Base-by-base conservation (phyloP, 441 rosid species). In the Adansonia rubrostipa region DNA sequence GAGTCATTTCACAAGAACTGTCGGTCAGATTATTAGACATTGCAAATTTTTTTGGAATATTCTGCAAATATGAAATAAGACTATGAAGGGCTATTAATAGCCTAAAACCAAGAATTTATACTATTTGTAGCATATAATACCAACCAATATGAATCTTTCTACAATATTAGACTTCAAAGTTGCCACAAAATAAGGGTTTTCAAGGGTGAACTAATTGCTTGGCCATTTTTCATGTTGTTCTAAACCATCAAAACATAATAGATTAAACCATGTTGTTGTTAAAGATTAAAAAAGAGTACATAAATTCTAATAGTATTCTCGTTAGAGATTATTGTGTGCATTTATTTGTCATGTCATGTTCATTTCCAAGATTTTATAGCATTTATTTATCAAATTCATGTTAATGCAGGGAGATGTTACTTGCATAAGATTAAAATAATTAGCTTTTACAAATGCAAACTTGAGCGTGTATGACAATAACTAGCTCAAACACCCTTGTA, bases 21-120 rank as follows among this genome's bases (percentile, higher is more conserved):
- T 9, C 50, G 4, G 28, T 0, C 66, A 65, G 50, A 65, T n/a
- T 22, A 65, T 65, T 65, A 48, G 22, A 65, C 48, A 48, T 40
- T 17, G 70, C 70, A 40, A 65, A 40, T 40, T 36, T 65, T 65
- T 10, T 65, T n/a, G 50, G 70, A 65, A 65, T n/a, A 65, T n/a
- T 65, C 50, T 65, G 50, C 17, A 62, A 15, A 33, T 7, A 36
- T 7, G 70, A 65, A 40, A 65, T 13, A 14, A 1, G 40, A 64
- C 47, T 63, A 19, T 63, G 45, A 61, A 6, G 62, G 15, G 7
- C 28, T 0, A 13, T 22, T 58, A 17, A 22, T 20, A 9, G 6
- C 36, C 36, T 61, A 10, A 61, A 24, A 24, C 66, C 40, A 61
- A 61, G 15, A 65, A 14, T 20, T 60, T 9, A 10, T 1, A 7